Evolutionary conservation across 352 stramenopile genomes (phyloP).

Genomic region (Pythium brassicae): DNA sequence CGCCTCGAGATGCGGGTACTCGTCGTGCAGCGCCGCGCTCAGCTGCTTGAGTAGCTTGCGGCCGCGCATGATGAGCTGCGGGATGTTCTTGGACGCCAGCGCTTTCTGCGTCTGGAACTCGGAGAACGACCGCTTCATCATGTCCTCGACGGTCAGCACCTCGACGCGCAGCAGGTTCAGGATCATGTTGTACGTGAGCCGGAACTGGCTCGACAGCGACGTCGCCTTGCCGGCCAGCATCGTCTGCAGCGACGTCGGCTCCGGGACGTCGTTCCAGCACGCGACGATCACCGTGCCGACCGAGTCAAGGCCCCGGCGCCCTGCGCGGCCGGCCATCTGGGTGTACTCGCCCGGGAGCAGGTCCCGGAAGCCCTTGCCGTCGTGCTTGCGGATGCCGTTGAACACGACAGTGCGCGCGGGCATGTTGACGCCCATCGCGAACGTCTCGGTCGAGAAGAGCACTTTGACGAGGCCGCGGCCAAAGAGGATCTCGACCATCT

Average conservation of each 20-base stretch:
- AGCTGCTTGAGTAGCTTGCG: conserved; percentile 48
- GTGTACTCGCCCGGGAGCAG: conserved; percentile 88
- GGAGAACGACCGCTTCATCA: conserved; percentile 97
- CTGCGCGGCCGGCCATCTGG: conserved; percentile 98
- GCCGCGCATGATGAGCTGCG: conserved; percentile 65
- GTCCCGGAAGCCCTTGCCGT: conserved; percentile 91
- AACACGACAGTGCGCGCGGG: conserved; percentile 97
- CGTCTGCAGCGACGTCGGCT: conserved; percentile 88
- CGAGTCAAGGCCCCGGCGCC: conserved; percentile 95
- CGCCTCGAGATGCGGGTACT: conserved; percentile 58
- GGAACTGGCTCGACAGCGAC: conserved; percentile 95
- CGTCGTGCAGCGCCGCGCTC: conserved; percentile 38
- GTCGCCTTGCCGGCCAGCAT: conserved; percentile 96
- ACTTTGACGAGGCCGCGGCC: conserved; percentile 95
- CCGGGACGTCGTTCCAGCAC: conserved; percentile 96
- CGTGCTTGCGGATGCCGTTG: conserved; percentile 97
- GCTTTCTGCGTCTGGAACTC: conserved; percentile 94
- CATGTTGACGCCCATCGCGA: conserved; percentile 99
- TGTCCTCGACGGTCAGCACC: conserved; percentile 89
- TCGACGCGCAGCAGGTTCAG: conserved; percentile 93
- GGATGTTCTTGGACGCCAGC: conserved; percentile 72
- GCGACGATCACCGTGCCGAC: conserved; percentile 98
- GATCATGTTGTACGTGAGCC: conserved; percentile 99
- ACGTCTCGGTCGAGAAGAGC: conserved; percentile 99
- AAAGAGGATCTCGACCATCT: conserved; percentile 99